Percentiles rank a stretch among this genome's conserved stretches.
Evolutionary conservation across 2,329 filamentous ascomycete species (phyloP).

Genomic region (Exserohilum rostratum): DNA sequence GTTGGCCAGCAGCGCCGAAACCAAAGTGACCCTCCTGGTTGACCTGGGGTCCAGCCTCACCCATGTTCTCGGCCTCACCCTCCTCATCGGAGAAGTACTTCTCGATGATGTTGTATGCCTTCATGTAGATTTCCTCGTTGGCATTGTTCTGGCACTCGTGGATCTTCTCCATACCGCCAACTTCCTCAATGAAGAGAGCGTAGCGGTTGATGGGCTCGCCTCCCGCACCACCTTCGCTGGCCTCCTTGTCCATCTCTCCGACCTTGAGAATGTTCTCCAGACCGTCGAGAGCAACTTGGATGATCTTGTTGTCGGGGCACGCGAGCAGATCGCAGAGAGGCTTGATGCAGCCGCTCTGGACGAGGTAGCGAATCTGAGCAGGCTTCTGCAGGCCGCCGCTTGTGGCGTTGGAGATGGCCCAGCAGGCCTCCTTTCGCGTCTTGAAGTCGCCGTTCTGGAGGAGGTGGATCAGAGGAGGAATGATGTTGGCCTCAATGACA

Average conservation of each 20-base stretch:
- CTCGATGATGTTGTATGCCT: conserved; percentile 99
- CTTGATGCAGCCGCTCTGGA: conserved; percentile 93
- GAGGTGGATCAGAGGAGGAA: conserved; percentile 93
- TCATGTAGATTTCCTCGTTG: conserved; percentile 99
- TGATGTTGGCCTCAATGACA: conserved; percentile 95
- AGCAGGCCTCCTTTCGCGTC: conserved; percentile 98
- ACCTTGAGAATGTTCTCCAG: conserved; percentile 99
- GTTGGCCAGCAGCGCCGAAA: conserved; percentile 67
- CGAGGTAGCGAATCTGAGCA: conserved; percentile 95
- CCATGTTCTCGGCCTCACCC: conserved; percentile 75
- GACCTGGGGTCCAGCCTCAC: conserved; percentile 75
- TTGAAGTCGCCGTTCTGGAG: conserved; percentile 97
- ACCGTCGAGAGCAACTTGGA: conserved; percentile 95
- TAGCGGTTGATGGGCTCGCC: conserved; percentile 88
- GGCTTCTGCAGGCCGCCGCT: conserved; percentile 98
- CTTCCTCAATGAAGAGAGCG: conserved; percentile 97
- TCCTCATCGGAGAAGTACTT: conserved; percentile 99
- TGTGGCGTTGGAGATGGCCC: conserved; percentile 98
- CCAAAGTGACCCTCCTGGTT: conserved; percentile 79
- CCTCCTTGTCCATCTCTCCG: conserved; percentile 96
- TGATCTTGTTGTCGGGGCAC: conserved; percentile 99
- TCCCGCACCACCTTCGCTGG: conserved; percentile 64
- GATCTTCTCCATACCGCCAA: conserved; percentile 99
- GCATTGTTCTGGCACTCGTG: conserved; percentile 99
- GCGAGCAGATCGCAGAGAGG: conserved; percentile 92